phyloP scores from a whole-genome alignment of 2,329 filamentous ascomycete genomes.

The Colletotrichum sp. region DNA sequence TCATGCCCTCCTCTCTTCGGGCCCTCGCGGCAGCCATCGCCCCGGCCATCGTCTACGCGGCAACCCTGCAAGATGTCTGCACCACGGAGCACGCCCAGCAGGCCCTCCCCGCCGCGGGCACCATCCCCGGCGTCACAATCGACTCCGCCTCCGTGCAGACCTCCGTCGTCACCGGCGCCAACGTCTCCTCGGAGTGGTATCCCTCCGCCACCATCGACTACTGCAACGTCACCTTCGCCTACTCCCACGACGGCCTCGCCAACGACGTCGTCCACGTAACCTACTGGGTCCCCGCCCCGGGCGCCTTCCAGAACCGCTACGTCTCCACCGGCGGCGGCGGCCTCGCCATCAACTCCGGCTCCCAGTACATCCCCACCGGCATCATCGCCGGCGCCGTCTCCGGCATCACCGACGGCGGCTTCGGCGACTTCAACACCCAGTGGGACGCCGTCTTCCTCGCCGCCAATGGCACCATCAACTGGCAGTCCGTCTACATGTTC shows the following conservation, averaged over 20 bases:
- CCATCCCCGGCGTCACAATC: conserved; percentile 29
- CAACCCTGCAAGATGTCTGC: conserved; percentile 25
- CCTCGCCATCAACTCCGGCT: conserved; percentile 44
- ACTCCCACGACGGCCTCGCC: conserved; percentile 42
- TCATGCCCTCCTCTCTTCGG: background rate
- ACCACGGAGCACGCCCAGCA: conserved; percentile 22
- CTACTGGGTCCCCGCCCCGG: conserved; percentile 46
- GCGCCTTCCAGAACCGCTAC: conserved; percentile 47
- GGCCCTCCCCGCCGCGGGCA: conserved; percentile 24
- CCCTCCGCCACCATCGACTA: conserved; percentile 38
- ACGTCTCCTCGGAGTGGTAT: conserved; percentile 30
- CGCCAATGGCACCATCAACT: conserved; percentile 28
- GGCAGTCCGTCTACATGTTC: conserved; percentile 13
- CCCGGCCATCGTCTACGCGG: conserved; percentile 12
- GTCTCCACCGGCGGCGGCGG: conserved; percentile 51
- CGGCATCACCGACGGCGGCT: conserved; percentile 54
- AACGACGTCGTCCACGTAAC: conserved; percentile 37
- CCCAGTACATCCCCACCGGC: conserved; percentile 37
- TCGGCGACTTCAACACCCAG: conserved; percentile 47
- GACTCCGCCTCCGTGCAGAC: conserved; percentile 30
- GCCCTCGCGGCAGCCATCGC: background rate
- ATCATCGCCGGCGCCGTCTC: conserved; percentile 50
- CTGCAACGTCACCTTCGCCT: conserved; percentile 51
- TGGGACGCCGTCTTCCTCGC: conserved; percentile 39
- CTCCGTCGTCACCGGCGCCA: conserved; percentile 33